Evolutionary conservation across 306 rosid genomes (phyloP).

Genomic region (Gleditsia sinensis): DNA sequence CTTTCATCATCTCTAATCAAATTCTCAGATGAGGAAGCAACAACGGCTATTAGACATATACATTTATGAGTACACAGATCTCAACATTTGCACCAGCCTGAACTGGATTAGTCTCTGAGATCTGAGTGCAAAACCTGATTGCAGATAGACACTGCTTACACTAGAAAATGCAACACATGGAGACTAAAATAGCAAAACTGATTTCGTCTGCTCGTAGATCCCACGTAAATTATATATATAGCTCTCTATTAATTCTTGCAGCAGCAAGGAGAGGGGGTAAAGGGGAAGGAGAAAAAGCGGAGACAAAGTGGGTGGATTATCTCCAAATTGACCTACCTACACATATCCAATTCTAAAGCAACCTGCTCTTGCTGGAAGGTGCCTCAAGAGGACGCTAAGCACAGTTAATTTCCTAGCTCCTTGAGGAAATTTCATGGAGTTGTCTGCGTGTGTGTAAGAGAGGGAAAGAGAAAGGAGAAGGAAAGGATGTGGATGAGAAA

Average conservation of each 20-base stretch:
- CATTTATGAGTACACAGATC: too few relatives aligned
- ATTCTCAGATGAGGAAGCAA: not conserved
- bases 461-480: constrained; percentile 25
- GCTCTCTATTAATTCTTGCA: too few relatives aligned
- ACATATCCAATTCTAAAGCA: not conserved
- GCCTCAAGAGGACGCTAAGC: constrained; percentile 10
- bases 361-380: constrained; percentile 26
- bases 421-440: constrained; percentile 38
- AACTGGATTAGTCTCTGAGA: constrained; percentile 38
- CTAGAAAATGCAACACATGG: constrained; percentile 10
- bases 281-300: not conserved
- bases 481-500: constrained; percentile 59
- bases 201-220: constrained; percentile 19
- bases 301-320: not conserved
- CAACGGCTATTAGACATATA: too few relatives aligned
- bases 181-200: constrained; percentile 18
- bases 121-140: constrained; percentile 44
- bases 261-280: too few relatives aligned
- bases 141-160: not conserved
- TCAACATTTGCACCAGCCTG: constrained; percentile 23
- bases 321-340: too few relatives aligned
- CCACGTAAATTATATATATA: not conserved
- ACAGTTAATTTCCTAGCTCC: constrained; percentile 17
- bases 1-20: constrained; percentile 46
- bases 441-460: constrained; percentile 22